Percentiles rank a stretch among this genome's conserved stretches.
phyloP scores from a whole-genome alignment of 2,329 filamentous ascomycete genomes.

The Aspergillus spinulosporus region DNA sequence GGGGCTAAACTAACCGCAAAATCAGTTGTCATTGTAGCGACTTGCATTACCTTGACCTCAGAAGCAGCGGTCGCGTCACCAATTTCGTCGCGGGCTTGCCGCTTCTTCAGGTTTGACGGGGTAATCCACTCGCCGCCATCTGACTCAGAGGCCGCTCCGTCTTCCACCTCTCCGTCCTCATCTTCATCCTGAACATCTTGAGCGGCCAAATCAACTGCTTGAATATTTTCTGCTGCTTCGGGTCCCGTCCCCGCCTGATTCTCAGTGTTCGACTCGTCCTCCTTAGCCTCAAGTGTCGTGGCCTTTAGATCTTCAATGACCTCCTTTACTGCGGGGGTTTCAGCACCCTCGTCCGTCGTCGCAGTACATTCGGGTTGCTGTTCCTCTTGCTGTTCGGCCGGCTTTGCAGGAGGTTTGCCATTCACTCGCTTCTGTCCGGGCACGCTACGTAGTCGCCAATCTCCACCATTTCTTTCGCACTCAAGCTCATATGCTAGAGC shows the following conservation, averaged over 20 bases:
- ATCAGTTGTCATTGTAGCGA: slow-evolving; percentile 90
- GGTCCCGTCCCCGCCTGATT: slow-evolving; percentile 24
- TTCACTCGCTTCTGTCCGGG: slow-evolving; percentile 80
- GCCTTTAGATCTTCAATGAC: slow-evolving; percentile 32
- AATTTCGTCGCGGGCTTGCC: slow-evolving; percentile 67
- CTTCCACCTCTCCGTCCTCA: slow-evolving; percentile 29
- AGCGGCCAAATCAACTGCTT: background rate
- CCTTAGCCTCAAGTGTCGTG: slow-evolving; percentile 29
- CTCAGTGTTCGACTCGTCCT: slow-evolving; percentile 24
- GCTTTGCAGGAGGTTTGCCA: slow-evolving; percentile 60
- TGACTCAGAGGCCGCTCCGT: slow-evolving; percentile 43
- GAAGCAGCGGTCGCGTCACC: slow-evolving; percentile 51
- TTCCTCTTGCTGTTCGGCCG: slow-evolving; percentile 38
- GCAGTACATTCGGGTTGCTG: slow-evolving; percentile 31
- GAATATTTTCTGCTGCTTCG: slow-evolving; percentile 23
- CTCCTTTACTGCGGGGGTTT: slow-evolving; percentile 28
- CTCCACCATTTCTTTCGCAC: slow-evolving; percentile 82
- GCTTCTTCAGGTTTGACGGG: slow-evolving; percentile 83
- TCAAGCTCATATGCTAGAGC: slow-evolving; percentile 94
- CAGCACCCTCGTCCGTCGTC: slow-evolving; percentile 30
- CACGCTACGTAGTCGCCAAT: slow-evolving; percentile 76
- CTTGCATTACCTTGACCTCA: slow-evolving; percentile 69
- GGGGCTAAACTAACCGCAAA: slow-evolving; percentile 69
- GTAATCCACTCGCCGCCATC: slow-evolving; percentile 85
- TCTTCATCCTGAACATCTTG: slow-evolving; percentile 22